These are phyloP conservation scores for Dactylonectria macrodidyma DNA, from an alignment of 2,329 filamentous ascomycete genomes.

Conservation along the genomic window DNA sequence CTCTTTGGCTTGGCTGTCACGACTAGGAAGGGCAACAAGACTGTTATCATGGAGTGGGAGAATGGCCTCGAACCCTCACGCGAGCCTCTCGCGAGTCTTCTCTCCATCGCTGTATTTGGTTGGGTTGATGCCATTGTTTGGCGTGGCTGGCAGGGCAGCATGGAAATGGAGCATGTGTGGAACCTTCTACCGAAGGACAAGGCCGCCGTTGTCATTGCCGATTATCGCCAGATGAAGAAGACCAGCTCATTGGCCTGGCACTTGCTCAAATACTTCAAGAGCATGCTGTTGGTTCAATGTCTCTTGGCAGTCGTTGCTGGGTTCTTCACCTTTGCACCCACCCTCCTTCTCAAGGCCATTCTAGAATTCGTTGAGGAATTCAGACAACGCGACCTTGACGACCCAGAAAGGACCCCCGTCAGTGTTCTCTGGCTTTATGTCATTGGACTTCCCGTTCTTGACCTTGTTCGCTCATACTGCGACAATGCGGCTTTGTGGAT, in stretches of 20 bases:
- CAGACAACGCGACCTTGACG: conserved; percentile 50
- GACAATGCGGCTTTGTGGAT: conserved; percentile 93
- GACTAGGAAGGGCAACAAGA: conserved; percentile 92
- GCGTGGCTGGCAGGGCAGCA: conserved; percentile 87
- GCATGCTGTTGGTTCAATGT: conserved; percentile 82
- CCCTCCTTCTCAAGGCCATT: conserved; percentile 90
- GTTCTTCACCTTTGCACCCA: conserved; percentile 91
- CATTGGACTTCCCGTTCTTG: conserved; percentile 87
- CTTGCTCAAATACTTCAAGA: conserved; percentile 87
- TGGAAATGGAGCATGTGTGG: conserved; percentile 91
- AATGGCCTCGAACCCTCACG: conserved; percentile 88
- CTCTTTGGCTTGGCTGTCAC: conserved; percentile 83
- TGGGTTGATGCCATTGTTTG: conserved; percentile 94
- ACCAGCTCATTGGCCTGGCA: conserved; percentile 85
- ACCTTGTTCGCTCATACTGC: conserved; percentile 84
- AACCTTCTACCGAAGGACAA: conserved; percentile 92
- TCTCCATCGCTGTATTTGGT: conserved; percentile 88
- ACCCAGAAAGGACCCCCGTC: conserved; percentile 68
- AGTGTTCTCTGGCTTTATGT: conserved; percentile 98
- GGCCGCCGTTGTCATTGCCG: conserved; percentile 82
- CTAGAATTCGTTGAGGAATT: conserved; percentile 94
- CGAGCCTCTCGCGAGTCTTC: conserved; percentile 88
- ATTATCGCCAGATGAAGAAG: conserved; percentile 89
- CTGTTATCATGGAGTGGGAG: conserved; percentile 90
- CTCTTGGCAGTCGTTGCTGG: conserved; percentile 85